Conservation (phyloP, 306 rosid genomes). For the Vachellia pachyceras region DNA sequence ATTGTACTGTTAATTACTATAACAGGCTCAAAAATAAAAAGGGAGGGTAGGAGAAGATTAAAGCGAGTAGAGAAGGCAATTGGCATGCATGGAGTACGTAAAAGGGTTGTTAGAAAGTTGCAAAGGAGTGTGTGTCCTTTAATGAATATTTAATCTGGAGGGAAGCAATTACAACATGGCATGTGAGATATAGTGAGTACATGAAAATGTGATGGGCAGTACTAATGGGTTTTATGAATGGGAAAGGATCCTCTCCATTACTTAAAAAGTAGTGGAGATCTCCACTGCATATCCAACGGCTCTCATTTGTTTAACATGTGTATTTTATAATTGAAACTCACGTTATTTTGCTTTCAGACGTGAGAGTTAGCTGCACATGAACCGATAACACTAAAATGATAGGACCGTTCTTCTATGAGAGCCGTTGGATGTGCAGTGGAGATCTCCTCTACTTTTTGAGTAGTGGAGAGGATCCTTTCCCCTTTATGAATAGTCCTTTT, state of each 20-base stretch:
- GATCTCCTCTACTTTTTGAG: too few species aligned
- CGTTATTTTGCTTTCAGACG: too few species aligned
- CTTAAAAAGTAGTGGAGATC: too few species aligned
- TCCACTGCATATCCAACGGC: too few species aligned
- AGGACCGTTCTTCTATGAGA: too few species aligned
- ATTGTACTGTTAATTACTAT: background rate
- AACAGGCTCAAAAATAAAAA: background rate
- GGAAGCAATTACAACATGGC: constrained; percentile 45
- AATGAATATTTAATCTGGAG: constrained; percentile 47
- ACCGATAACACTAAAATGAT: too few species aligned
- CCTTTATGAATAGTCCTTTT: constrained; percentile 32
- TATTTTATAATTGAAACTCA: too few species aligned
- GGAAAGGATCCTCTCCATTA: too few species aligned
- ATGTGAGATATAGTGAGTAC: background rate
- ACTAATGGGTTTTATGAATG: constrained; percentile 22
- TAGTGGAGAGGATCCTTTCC: too few species aligned
- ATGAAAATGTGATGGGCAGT: constrained; percentile 31
- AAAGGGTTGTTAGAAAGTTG: constrained; percentile 44
- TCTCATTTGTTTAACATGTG: too few species aligned
- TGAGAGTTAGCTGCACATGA: too few species aligned
- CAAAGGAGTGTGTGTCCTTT: constrained; percentile 36
- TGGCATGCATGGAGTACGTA: constrained; percentile 43
- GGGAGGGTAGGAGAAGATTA: background rate
- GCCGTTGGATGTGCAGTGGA: too few species aligned
- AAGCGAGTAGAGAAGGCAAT: background rate